These are phyloP conservation scores for Chlorociboria aeruginascens DNA, from an alignment of 495 filamentous ascomycete genomes.

Conservation along the genomic window DNA sequence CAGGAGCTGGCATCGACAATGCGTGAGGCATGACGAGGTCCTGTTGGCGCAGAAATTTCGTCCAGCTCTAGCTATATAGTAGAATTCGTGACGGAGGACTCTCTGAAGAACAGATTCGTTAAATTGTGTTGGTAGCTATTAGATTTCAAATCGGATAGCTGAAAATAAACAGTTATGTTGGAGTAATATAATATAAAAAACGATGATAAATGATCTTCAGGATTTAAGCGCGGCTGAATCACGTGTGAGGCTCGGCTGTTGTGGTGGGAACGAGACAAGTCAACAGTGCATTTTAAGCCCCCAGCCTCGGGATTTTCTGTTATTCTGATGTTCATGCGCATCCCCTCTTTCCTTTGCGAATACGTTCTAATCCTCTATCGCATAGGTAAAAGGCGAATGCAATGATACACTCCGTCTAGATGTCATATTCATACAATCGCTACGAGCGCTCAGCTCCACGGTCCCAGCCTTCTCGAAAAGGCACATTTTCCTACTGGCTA, in stretches of 20 bases:
- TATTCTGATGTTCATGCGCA: conserved; percentile 7
- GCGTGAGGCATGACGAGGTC: conserved; percentile 50
- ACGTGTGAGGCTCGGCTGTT: conserved; percentile 6
- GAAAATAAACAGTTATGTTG: not conserved
- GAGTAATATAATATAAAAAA: conserved; percentile 3
- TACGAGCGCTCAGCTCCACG: conserved; percentile 38
- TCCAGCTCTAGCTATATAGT: not conserved
- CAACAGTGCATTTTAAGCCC: conserved; percentile 8
- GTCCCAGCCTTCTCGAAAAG: conserved; percentile 47
- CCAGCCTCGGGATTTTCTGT: conserved; percentile 14
- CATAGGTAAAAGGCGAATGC: conserved; percentile 1
- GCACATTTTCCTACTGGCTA: conserved; percentile 71
- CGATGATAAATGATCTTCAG: not conserved
- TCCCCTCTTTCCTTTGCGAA: not conserved
- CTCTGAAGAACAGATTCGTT: not conserved
- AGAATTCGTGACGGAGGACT: not conserved
- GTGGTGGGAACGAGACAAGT: conserved; percentile 13
- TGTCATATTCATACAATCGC: conserved; percentile 66
- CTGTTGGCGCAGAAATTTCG: not conserved
- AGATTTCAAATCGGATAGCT: not conserved
- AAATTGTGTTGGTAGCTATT: not conserved
- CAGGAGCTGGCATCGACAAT: conserved; percentile 54
- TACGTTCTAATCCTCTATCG: not conserved
- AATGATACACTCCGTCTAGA: conserved; percentile 27
- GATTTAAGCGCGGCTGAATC: not conserved